Base-by-base conservation (phyloP, 2,329 filamentous ascomycete species). In the Aspergillus calidoustus region DNA sequence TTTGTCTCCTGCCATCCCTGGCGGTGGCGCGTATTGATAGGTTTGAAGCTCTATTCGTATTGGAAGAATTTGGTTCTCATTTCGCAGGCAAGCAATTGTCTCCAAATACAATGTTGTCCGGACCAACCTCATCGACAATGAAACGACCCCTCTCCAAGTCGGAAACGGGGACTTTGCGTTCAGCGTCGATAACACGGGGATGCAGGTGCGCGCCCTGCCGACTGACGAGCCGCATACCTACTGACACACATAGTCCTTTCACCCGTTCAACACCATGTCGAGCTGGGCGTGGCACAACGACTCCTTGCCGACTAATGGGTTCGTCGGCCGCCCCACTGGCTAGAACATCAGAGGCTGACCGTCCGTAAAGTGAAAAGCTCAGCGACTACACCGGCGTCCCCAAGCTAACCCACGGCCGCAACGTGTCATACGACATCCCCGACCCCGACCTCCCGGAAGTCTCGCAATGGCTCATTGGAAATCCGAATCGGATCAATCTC, bases 211-310 rank as follows among this genome's bases (percentile, higher is more conserved):
- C 8, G 25, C 9, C 31, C 15, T 9, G 4, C 30, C 15, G 4
- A 13, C 31, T 13, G 34, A 3, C 6, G 11, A 13, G 8, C 19
- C 48, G 3, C 3, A 51, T 13, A 38, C 6, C 23, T 5, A 48
- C 9, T 59, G 15, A 61, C 25, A 3, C 6, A 23, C 19, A 22
- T 15, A 61, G 61, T 46, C 55, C 3, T 64, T 66, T 23, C 60
- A 64, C 3, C 64, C 64, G 6, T 66, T 66, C 47, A 66, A 66
- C 17, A 66, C 62, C 1, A 23, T 66, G 2, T 64, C 62, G 4
- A 66, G 64, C 30, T 64, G 64, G 64, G 64, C 56, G 6, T 66
- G 64, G 64, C 64, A 66, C 23, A 64, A 66, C 25, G 64, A 64
- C n/a, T 64, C 61, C 4, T 46, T 62, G 3, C 64, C 62, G 4